Evolutionary conservation across 176 grass and related monocot species (phyloP).

Genomic region (Zizania latifolia): DNA sequence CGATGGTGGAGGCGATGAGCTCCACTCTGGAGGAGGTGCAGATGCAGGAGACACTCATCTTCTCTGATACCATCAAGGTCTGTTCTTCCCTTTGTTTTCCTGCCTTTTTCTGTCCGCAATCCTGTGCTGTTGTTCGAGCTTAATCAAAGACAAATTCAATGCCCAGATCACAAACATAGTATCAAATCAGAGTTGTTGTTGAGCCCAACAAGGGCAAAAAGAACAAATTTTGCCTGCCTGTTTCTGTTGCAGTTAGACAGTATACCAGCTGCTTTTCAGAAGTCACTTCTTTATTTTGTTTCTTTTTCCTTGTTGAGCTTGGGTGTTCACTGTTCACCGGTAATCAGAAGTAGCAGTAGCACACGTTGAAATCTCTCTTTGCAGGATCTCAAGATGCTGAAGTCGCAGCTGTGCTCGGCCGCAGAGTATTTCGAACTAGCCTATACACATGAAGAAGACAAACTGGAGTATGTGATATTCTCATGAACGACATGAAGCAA

Average conservation of each 20-base stretch:
- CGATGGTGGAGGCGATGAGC: slow-evolving; percentile 41
- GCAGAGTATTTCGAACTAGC: slow-evolving; percentile 82
- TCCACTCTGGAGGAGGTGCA: slow-evolving; percentile 59
- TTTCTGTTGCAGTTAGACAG: not conserved
- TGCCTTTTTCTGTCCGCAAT: not conserved
- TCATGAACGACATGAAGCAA: not conserved
- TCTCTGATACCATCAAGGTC: slow-evolving; percentile 82
- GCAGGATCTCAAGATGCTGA: slow-evolving; percentile 73
- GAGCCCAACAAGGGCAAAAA: not conserved
- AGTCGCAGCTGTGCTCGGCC: slow-evolving; percentile 68
- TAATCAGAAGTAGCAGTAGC: not conserved
- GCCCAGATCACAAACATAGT: not conserved
- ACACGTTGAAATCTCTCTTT: not conserved
- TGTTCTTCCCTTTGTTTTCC: not conserved
- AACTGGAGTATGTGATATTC: slow-evolving; percentile 28
- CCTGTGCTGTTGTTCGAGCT: not conserved
- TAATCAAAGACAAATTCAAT: not conserved
- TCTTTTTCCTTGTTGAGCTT: not conserved
- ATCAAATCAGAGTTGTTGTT: not conserved
- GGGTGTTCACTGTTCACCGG: not conserved
- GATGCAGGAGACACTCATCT: slow-evolving; percentile 54
- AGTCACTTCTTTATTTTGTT: not conserved
- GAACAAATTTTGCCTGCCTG: not conserved
- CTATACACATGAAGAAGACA: slow-evolving; percentile 49
- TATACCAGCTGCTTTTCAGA: not conserved